phyloP scores from a whole-genome alignment of 495 filamentous ascomycete genomes.

The Xylaria cubensis region DNA sequence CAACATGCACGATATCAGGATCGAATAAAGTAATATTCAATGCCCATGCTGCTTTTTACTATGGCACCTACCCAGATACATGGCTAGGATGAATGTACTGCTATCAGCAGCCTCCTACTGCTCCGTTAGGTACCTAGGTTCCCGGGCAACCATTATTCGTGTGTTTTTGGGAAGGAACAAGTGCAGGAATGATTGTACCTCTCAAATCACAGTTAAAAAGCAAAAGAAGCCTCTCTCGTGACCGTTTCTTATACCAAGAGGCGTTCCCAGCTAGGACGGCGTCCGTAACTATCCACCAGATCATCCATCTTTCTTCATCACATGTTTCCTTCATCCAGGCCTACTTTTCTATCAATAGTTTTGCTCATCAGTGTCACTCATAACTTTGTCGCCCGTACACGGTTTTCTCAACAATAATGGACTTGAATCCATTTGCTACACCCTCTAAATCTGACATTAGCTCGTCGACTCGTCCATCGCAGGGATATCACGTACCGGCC shows the following conservation, averaged over 20 bases:
- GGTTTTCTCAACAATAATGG: slow-evolving; percentile 15
- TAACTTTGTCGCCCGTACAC: not conserved
- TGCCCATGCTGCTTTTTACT: not conserved
- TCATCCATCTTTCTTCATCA: not conserved
- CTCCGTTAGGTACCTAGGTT: not conserved
- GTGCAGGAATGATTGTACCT: not conserved
- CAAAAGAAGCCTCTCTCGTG: not conserved
- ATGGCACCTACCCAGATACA: too few relatives aligned
- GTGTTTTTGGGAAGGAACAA: not conserved
- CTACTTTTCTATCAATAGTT: slow-evolving; percentile 1
- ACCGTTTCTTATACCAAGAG: not conserved
- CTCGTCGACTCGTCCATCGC: slow-evolving; percentile 5
- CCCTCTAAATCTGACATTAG: not conserved
- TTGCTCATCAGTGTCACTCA: not conserved
- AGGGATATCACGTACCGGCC: slow-evolving; percentile 25
- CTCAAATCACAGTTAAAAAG: not conserved
- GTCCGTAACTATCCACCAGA: not conserved
- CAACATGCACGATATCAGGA: too few relatives aligned
- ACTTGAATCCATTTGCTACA: not conserved
- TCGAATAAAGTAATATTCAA: not conserved
- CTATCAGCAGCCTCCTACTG: not conserved
- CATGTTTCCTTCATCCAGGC: not conserved
- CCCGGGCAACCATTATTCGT: not conserved
- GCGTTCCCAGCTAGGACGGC: not conserved
- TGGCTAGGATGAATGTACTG: not conserved